Evolutionary conservation across 768 basidiomycete genomes (phyloP).

Genomic region (Lyophyllum semitale): DNA sequence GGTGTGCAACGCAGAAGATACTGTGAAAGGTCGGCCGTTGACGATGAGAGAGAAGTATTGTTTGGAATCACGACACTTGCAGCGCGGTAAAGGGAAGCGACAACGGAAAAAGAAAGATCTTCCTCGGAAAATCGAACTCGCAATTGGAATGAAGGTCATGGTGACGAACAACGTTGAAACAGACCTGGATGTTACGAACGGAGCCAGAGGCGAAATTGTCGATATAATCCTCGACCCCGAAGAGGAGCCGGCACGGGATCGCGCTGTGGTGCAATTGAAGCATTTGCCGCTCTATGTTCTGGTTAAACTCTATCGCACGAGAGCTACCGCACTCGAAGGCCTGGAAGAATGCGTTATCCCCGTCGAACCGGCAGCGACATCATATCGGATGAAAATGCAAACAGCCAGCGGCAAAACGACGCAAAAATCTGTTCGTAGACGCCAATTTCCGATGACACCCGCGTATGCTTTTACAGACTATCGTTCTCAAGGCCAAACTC

Average conservation of each 20-base stretch:
- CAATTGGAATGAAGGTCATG: conserved; percentile 40
- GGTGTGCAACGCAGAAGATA: conserved; percentile 31
- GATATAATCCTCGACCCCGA: conserved; percentile 33
- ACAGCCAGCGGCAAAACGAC: neutral
- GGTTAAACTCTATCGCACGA: neutral
- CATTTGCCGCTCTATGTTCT: neutral
- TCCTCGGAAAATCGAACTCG: conserved; percentile 25
- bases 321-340: neutral
- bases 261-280: neutral
- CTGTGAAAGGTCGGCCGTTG: conserved; percentile 2
- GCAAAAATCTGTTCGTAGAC: neutral
- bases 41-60: conserved; percentile 4
- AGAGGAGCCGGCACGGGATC: conserved; percentile 15
- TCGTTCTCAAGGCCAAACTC: conserved; percentile 38
- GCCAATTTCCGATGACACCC: neutral
- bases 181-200: conserved; percentile 40
- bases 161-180: conserved; percentile 35
- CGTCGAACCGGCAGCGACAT: neutral
- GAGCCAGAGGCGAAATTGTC: conserved; percentile 33
- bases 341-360: neutral
- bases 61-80: neutral
- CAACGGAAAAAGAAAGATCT: conserved; percentile 6
- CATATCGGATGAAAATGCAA: neutral
- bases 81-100: neutral
- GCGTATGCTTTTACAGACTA: conserved; percentile 45